Percentiles rank a stretch among this genome's conserved stretches.
Evolutionary conservation across 2,329 filamentous ascomycete genomes (phyloP).

Genomic region (Celoporthe dispersa): DNA sequence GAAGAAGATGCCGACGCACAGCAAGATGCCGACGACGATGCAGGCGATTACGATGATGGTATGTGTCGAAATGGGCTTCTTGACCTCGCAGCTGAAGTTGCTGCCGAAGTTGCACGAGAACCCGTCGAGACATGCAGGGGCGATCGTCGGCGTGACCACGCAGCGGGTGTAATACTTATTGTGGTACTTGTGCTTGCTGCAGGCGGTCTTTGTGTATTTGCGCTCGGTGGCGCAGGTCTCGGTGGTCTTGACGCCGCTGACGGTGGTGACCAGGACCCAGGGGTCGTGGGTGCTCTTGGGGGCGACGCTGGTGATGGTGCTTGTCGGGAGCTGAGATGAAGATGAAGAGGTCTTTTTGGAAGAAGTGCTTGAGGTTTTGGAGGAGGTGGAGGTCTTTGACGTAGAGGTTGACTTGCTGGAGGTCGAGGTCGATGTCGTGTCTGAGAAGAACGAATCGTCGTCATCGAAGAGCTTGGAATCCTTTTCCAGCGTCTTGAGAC

Average conservation of each 20-base stretch:
- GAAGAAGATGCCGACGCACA: neutral
- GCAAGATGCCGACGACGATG: slow-evolving; percentile 43
- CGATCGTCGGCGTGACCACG: slow-evolving; percentile 41
- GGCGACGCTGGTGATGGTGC: slow-evolving; percentile 18
- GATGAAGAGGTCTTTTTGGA: neutral
- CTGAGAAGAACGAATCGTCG: slow-evolving; percentile 21
- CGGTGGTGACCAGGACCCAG: slow-evolving; percentile 26
- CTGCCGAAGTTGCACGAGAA: slow-evolving; percentile 51
- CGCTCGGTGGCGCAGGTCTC: slow-evolving; percentile 44
- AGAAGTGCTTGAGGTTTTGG: neutral
- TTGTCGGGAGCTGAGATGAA: slow-evolving; percentile 10
- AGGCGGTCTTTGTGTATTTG: slow-evolving; percentile 42
- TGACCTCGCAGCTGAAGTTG: slow-evolving; percentile 49
- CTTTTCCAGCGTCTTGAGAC: neutral
- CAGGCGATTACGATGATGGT: slow-evolving; percentile 52
- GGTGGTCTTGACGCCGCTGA: slow-evolving; percentile 29
- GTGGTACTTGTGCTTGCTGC: slow-evolving; percentile 41
- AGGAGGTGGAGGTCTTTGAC: neutral
- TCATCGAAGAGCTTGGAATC: neutral
- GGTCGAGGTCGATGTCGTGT: slow-evolving; percentile 2
- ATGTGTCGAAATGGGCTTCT: slow-evolving; percentile 47
- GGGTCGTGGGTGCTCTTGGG: slow-evolving; percentile 28
- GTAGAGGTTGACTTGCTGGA: neutral
- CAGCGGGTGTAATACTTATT: slow-evolving; percentile 43
- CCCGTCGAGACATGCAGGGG: slow-evolving; percentile 51